phyloP scores from a whole-genome alignment of 2,329 filamentous ascomycete genomes.

The Cadophora malorum region DNA sequence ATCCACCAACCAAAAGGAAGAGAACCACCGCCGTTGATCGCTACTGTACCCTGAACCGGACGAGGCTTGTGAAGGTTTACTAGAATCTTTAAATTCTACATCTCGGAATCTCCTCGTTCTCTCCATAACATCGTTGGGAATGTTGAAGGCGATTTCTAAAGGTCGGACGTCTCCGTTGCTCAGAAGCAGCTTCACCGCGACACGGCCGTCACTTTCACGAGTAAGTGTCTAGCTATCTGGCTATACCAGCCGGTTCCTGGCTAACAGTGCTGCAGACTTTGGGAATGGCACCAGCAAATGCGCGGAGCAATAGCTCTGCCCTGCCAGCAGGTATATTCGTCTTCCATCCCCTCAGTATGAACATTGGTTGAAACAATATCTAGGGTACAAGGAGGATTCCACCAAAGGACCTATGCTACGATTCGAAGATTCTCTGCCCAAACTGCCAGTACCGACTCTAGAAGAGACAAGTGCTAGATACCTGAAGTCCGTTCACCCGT shows the following conservation, averaged over 20 bases:
- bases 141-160: slow-evolving; percentile 46
- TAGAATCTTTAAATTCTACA: slow-evolving; percentile 14
- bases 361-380: slow-evolving; percentile 26
- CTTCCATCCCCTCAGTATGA: slow-evolving; percentile 23
- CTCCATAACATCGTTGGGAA: slow-evolving; percentile 37
- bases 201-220: slow-evolving; percentile 37
- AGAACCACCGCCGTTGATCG: slow-evolving; percentile 21
- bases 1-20: slow-evolving; percentile 30
- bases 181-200: slow-evolving; percentile 41
- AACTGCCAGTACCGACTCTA: slow-evolving; percentile 79
- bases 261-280: slow-evolving; percentile 38
- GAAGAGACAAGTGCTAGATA: slow-evolving; percentile 84
- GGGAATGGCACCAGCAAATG: slow-evolving; percentile 59
- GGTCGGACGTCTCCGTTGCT: slow-evolving; percentile 44
- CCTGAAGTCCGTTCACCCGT: slow-evolving; percentile 78
- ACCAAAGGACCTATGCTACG: slow-evolving; percentile 82
- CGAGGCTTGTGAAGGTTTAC: slow-evolving; percentile 21
- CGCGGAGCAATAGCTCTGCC: slow-evolving; percentile 62
- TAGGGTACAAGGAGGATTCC: slow-evolving; percentile 81
- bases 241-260: not conserved
- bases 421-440: slow-evolving; percentile 85
- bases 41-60: slow-evolving; percentile 14
- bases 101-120: slow-evolving; percentile 20
- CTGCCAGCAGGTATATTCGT: slow-evolving; percentile 55
- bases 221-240: slow-evolving; percentile 33